These are phyloP conservation scores for Solanum commersonii DNA, from an alignment of 257 asterid species.

Conservation along the genomic window DNA sequence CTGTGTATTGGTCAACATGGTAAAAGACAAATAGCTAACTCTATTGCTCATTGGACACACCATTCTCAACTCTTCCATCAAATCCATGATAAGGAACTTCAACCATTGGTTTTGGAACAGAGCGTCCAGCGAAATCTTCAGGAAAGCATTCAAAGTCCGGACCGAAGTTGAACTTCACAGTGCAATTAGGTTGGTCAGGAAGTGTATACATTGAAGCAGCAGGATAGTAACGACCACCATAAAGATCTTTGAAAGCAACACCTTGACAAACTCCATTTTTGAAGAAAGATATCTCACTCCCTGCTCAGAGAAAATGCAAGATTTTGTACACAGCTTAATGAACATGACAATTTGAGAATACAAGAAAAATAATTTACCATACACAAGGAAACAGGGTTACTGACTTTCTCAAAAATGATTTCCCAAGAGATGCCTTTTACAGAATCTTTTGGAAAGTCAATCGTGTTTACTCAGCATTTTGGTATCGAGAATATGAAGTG, in stretches of 20 bases:
- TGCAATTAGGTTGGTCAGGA: conserved; percentile 85
- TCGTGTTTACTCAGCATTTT: not conserved
- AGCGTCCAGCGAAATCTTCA: conserved; percentile 64
- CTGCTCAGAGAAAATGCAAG: conserved; percentile 28
- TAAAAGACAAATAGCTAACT: conserved; percentile 16
- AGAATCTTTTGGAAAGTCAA: not conserved
- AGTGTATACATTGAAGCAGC: conserved; percentile 99
- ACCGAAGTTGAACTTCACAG: conserved; percentile 89
- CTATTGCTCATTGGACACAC: conserved; percentile 58
- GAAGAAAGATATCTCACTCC: conserved; percentile 91
- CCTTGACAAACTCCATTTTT: conserved; percentile 89
- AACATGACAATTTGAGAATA: not conserved
- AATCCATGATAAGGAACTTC: conserved; percentile 87
- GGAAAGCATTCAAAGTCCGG: conserved; percentile 87
- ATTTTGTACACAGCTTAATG: not conserved
- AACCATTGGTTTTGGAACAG: conserved; percentile 69
- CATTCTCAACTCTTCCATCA: conserved; percentile 72
- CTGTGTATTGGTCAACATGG: conserved; percentile 4
- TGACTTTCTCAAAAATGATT: not conserved
- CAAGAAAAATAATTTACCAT: not conserved
- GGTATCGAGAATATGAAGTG: not conserved
- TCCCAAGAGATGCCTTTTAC: not conserved
- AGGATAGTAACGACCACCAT: conserved; percentile 88
- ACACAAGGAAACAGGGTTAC: not conserved
- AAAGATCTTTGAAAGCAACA: conserved; percentile 71